Base-by-base conservation (phyloP, 805 yeast genomes). In the Metschnikowia orientalis region DNA sequence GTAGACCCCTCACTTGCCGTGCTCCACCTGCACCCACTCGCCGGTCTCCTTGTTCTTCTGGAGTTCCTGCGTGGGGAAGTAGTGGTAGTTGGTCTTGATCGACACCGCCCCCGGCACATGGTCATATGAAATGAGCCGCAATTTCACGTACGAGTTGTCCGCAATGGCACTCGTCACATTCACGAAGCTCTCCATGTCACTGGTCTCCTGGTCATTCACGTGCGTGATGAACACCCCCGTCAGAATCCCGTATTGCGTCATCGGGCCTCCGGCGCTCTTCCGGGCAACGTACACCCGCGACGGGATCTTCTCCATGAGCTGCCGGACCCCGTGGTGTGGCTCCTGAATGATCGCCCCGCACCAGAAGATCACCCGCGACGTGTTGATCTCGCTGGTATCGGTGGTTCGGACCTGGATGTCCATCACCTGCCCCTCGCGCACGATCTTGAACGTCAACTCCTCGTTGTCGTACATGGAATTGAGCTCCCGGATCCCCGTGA, bases 281-380 rank as follows among this genome's bases (percentile, higher is more conserved):
- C 78, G 69, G 2, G 87, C 80, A 34, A 87, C 79, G 52, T 88
- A 89, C n/a, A 89, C 92, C 34, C 76, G 78, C 11, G 90, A 80
- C 8, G 95, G 95, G 32, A 86, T 63, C 35, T 73, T 68, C 33
- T 75, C 75, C 73, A 84, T 79, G 23, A 83, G 77, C 61, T 88
- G 95, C 42, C 89, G 75, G 11, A 88, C 95, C 6, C 92, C 90
- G 51, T 83, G 94, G 56, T 87, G 96, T n/a, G 96, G 95, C 23
- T 77, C 72, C 53, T 89, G 97, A 20, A 89, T 57, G 5, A 81
- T 61, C 23, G 88, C 80, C 14, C 96, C 96, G 32, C 88, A 76
- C 92, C 95, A 89, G 30, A 73, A 67, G 6, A 84, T 79, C 23
- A 86, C 63, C 35, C 80, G 79, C 23, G 74, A 71, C 2, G 95